These are phyloP conservation scores for Penicillium oxalicum DNA, from an alignment of 2,329 filamentous ascomycete genomes.

Conservation along the genomic window DNA sequence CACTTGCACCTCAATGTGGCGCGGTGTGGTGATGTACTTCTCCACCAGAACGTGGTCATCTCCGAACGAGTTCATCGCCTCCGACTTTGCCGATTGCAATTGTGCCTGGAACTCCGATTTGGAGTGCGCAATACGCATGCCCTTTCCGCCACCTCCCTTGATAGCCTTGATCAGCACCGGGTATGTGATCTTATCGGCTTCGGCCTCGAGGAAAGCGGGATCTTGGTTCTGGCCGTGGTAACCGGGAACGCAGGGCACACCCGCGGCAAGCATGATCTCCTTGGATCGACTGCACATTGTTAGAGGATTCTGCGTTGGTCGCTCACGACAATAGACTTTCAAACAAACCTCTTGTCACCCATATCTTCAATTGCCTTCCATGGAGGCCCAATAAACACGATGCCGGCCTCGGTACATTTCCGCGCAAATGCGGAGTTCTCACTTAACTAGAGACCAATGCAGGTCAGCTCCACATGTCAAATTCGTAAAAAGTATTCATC, in stretches of 20 bases:
- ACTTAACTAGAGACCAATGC: slow-evolving; percentile 50
- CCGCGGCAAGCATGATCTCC: slow-evolving; percentile 93
- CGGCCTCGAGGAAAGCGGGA: slow-evolving; percentile 53
- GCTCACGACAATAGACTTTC: not conserved
- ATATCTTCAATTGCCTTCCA: slow-evolving; percentile 69
- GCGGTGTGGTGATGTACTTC: slow-evolving; percentile 61
- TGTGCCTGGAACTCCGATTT: slow-evolving; percentile 56
- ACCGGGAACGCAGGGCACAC: slow-evolving; percentile 91
- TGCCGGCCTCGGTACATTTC: slow-evolving; percentile 79
- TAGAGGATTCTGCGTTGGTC: too few species aligned
- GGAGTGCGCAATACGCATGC: slow-evolving; percentile 58
- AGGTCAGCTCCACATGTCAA: slow-evolving; percentile 1
- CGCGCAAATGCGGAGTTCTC: slow-evolving; percentile 90
- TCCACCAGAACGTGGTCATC: slow-evolving; percentile 63
- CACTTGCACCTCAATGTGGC: slow-evolving; percentile 63
- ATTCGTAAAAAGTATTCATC: not conserved
- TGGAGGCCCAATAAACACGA: slow-evolving; percentile 92
- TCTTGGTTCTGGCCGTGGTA: slow-evolving; percentile 88
- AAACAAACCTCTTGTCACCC: slow-evolving; percentile 75
- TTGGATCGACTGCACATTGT: slow-evolving; percentile 60
- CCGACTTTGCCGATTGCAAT: slow-evolving; percentile 58
- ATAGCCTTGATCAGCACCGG: slow-evolving; percentile 62
- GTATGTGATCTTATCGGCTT: slow-evolving; percentile 67
- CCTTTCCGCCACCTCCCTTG: slow-evolving; percentile 62
- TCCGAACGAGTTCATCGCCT: slow-evolving; percentile 59